These are phyloP conservation scores for Dacryopinax spathularia DNA, from an alignment of 768 basidiomycete genomes.

Conservation along the genomic window DNA sequence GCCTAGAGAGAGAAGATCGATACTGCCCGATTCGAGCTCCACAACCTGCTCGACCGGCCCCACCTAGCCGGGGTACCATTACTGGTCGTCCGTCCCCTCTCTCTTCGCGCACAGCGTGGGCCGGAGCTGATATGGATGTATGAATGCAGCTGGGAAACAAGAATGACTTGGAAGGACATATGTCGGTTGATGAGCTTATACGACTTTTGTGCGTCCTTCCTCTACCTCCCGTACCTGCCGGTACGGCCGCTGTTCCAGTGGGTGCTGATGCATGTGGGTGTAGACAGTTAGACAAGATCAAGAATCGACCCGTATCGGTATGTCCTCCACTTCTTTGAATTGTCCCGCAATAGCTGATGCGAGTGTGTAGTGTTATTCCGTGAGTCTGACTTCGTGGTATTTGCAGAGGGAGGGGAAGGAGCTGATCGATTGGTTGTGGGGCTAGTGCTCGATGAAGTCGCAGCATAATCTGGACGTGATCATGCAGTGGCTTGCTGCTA, in stretches of 20 bases:
- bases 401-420: no score
- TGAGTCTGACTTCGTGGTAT: conserved; percentile 25
- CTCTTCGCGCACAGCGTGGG: neutral
- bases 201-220: conserved; percentile 44
- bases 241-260: neutral
- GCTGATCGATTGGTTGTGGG: no score
- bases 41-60: conserved; percentile 56
- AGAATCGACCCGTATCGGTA: conserved; percentile 73
- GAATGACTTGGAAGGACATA: conserved; percentile 68
- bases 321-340: conserved; percentile 21
- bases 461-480: conserved; percentile 90
- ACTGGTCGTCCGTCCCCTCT: conserved; percentile 48
- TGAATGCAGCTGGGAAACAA: conserved; percentile 83
- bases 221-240: neutral
- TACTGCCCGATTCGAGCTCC: conserved; percentile 69
- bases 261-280: neutral
- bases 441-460: conserved; percentile 92
- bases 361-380: conserved; percentile 56
- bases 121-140: no score
- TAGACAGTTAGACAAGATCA: conserved; percentile 67
- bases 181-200: conserved; percentile 72
- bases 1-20: conserved; percentile 64
- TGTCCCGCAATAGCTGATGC: neutral
- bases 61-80: conserved; percentile 58
- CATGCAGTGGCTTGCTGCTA: conserved; percentile 69